phyloP scores from a whole-genome alignment of 2,329 filamentous ascomycete species.

The Rugonectria rugulosa region DNA sequence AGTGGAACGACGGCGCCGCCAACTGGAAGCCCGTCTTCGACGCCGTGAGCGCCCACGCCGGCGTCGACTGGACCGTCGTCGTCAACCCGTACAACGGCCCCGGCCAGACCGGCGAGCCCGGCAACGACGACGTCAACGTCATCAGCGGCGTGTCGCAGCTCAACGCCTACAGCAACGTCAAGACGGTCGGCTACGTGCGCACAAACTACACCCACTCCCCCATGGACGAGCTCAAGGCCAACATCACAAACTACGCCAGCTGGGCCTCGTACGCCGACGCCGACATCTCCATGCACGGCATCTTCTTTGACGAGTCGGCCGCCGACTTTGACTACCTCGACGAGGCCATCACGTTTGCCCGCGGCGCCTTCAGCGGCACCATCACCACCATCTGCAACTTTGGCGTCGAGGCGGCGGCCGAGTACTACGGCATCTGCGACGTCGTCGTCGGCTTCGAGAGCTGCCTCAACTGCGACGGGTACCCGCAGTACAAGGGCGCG shows the following conservation, averaged over 20 bases:
- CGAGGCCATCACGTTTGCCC: conserved; percentile 23
- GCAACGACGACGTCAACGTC: conserved; percentile 31
- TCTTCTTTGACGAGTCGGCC: conserved; percentile 34
- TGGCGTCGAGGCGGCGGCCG: conserved; percentile 17
- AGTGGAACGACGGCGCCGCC: conserved; percentile 27
- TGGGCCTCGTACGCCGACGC: conserved; percentile 25
- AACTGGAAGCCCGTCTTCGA: conserved; percentile 33
- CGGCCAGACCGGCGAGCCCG: conserved; percentile 26
- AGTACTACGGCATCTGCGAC: conserved; percentile 36
- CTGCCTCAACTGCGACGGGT: conserved; percentile 29
- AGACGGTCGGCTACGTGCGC: conserved; percentile 35
- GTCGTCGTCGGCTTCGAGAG: conserved; percentile 37
- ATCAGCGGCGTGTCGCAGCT: conserved; percentile 32
- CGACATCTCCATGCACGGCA: conserved; percentile 30
- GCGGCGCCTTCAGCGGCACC: conserved; percentile 3
- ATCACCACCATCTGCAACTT: conserved; percentile 36
- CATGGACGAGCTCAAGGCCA: conserved; percentile 29
- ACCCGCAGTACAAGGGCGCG: conserved; percentile 26
- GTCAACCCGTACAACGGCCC: conserved; percentile 34
- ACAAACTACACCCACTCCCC: conserved; percentile 27
- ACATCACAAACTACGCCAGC: conserved; percentile 29
- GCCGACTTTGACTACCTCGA: conserved; percentile 27
- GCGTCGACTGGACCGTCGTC: conserved; percentile 28
- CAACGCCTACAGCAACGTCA: conserved; percentile 30
- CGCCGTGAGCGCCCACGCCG: conserved; percentile 14